Base-by-base conservation (phyloP, 2,329 filamentous ascomycete genomes). In the Penicillium capsulatum region DNA sequence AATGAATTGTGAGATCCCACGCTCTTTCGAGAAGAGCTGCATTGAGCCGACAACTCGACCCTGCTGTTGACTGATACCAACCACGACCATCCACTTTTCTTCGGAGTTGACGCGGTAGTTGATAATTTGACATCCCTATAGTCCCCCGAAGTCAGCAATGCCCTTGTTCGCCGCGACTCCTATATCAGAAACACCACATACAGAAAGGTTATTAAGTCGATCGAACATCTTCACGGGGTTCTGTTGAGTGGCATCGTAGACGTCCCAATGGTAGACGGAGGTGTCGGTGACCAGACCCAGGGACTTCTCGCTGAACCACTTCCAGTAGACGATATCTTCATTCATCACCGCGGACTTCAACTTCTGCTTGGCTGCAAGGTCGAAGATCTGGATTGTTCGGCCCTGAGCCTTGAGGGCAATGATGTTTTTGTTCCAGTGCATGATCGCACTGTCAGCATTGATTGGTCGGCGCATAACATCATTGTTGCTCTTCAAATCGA, bases 361-460 rank as follows among this genome's bases (percentile, higher is more conserved):
- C 77, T 96, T 97, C 68, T 84, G 80, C 75, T 97, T 98, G 58
- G 84, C 80, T 57, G 81, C 83, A 45, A 98, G 79, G 67, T 98
- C 91, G 70, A 98, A 98, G 66, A 98, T 94, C 73, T 98, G 94
- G 47, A 98, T 79, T 53, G 92, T 98, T 64, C 89, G 80, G 50
- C 84, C 85, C 67, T 96, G 88, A 34, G 92, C 91, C 72, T 94
- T 95, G 55, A 98, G 79, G 48, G 94, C 92, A 61, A 98, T 97
- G 66, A 98, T 87, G 68, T 95, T 88, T 66, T 84, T 86, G 57
- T 79, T 84, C 87, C 88, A 95, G 79, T 98, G 92, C 92, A 98
- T 97, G 66, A 98, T 95, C 59, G 94, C 92, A 80, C 90, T 97
- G 73, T 98, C 92, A 61, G 92, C 92, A 76, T 95, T 97, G 75